A percentile compares a stretch with the other conserved stretches of the same genome.
These are phyloP conservation scores for Cupressus sempervirens DNA, from an alignment of 75 land plant species.

Conservation along the genomic window DNA sequence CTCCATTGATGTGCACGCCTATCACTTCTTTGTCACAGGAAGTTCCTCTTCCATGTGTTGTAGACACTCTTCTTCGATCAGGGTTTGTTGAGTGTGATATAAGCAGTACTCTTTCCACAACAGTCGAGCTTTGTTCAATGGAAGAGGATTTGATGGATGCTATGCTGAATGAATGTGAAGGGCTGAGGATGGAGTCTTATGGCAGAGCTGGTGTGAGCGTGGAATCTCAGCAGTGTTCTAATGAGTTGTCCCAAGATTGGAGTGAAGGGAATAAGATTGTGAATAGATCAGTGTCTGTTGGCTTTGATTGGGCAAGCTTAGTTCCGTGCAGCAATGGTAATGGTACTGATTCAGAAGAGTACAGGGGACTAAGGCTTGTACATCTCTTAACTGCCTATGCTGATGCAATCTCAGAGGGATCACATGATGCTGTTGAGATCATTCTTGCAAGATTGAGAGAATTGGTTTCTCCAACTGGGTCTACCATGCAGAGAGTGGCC, in stretches of 20 bases:
- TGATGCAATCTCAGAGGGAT: conserved; percentile 12
- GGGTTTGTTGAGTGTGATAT: neutral
- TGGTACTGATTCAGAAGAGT: conserved; percentile 13
- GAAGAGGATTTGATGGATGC: neutral
- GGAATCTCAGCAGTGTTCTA: too few species aligned
- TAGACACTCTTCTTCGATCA: too few species aligned
- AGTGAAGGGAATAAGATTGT: neutral
- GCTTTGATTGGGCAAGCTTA: too few species aligned
- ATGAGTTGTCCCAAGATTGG: neutral
- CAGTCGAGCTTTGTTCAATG: neutral
- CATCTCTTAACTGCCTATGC: conserved; percentile 46
- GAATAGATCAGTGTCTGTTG: conserved; percentile 3
- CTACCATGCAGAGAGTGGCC: conserved; percentile 50
- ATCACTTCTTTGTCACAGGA: conserved; percentile 3
- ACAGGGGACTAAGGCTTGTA: conserved; percentile 33
- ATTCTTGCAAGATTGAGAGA: conserved; percentile 65
- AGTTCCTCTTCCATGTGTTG: too few species aligned
- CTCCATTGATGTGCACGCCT: conserved; percentile 35
- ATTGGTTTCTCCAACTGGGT: conserved; percentile 32
- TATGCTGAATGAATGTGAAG: neutral
- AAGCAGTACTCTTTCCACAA: neutral
- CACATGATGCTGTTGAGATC: conserved; percentile 41
- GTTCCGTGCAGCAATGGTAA: neutral
- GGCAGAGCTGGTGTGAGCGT: too few species aligned
- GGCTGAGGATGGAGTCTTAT: neutral